Base-by-base conservation (phyloP, 2,329 filamentous ascomycete species). In the Diaporthe destruens region DNA sequence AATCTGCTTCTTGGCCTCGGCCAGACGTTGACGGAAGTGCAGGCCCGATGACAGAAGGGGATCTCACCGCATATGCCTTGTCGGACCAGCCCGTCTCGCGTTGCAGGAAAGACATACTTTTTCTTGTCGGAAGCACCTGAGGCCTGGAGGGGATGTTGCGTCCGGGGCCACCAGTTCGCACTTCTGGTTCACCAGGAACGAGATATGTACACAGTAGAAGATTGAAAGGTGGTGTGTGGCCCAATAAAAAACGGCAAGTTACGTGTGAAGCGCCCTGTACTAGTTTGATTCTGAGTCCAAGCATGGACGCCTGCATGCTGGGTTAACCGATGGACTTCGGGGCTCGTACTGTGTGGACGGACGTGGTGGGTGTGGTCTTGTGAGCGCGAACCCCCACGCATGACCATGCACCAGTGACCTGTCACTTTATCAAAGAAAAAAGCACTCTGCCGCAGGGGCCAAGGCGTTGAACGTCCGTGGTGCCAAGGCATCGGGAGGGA, bases 371-470 rank as follows among this genome's bases (percentile, higher is more conserved):
- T 47, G 25, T 61, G 36, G 39, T 32, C 39, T 49, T 34, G 42
- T 49, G 61, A 18, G 44, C 44, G 61, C 61, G 20, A n/a, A 18
- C 61, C 61, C 61, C 61, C 61, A 65, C 44, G 61, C 61, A 23
- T 65, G 61, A 65, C 61, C 29, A 51, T 44, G 29, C 44, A 51
- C 14, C 16, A 65, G 61, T 65, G 61, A 65, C 61, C 29, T 65
- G 61, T 65, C 61, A 65, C 29, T 51, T 51, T 51, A 34, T 36
- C 61, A 14, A 65, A 51, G 36, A 51, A 65, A 51, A 51, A 51
- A 65, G 61, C 44, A 63, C 49, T 11, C 11, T 49, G 42, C 25
- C 25, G 42, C 29, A 63, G 39, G n/a, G 39, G 57, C 57, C 57
- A 63, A 47, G 39, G 57, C 42, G 59, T 47, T 47, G 18, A 29